Percentiles rank a stretch among this genome's conserved stretches.
phyloP scores from a whole-genome alignment of 345 rosid species.

The Syzygium aromaticum region DNA sequence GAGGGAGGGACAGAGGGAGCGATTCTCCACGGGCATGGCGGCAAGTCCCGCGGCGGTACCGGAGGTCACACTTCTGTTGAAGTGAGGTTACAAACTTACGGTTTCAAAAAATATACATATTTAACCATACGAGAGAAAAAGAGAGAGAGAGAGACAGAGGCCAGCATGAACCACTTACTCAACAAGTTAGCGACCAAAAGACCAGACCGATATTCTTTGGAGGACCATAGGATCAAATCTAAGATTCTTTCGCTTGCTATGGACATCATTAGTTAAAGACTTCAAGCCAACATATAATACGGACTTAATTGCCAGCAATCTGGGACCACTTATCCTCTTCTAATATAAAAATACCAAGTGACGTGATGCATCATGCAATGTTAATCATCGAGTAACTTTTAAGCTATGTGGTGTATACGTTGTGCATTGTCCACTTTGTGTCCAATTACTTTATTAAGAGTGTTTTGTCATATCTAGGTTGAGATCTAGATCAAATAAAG shows the following conservation, averaged over 20 bases:
- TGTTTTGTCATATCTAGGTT: neutral
- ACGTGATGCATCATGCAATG: neutral
- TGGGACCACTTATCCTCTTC: neutral
- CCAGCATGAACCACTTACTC: neutral
- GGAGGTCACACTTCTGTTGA: neutral
- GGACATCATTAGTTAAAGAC: neutral
- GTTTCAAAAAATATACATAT: too few species aligned
- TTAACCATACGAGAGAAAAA: neutral
- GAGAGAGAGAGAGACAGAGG: neutral
- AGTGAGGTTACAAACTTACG: neutral
- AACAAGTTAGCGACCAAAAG: neutral
- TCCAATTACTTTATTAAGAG: neutral
- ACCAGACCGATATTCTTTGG: neutral
- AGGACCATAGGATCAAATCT: neutral
- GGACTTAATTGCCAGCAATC: neutral
- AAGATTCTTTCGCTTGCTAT: neutral
- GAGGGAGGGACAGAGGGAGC: neutral
- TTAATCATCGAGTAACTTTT: neutral
- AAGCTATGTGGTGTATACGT: neutral
- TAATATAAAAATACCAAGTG: neutral
- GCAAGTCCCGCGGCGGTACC: accelerated
- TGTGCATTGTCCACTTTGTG: neutral
- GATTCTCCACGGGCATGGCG: neutral
- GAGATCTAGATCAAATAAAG: neutral
- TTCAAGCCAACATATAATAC: neutral